These are phyloP conservation scores for Penicillium taxi DNA, from an alignment of 495 filamentous ascomycete genomes.

Conservation along the genomic window DNA sequence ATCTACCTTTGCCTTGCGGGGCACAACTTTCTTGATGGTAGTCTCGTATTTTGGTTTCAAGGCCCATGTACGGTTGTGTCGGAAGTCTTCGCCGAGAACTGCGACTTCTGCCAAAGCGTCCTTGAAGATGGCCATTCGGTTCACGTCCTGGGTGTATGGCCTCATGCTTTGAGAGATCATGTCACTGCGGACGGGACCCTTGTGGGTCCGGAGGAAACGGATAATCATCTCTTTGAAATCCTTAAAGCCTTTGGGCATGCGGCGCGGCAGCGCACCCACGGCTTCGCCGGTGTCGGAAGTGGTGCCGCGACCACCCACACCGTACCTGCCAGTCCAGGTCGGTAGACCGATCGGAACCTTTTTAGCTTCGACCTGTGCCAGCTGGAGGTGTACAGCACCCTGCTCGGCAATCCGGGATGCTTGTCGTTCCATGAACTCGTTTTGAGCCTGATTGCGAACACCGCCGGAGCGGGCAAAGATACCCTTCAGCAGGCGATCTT, in stretches of 20 bases:
- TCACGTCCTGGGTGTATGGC: slow-evolving; percentile 47
- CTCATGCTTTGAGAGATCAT: slow-evolving; percentile 75
- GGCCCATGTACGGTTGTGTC: slow-evolving; percentile 52
- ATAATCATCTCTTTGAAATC: slow-evolving; percentile 70
- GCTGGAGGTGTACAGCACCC: slow-evolving; percentile 64
- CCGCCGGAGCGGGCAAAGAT: slow-evolving; percentile 80
- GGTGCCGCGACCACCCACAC: slow-evolving; percentile 55
- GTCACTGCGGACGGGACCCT: slow-evolving; percentile 63
- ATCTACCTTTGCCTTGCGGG: too few species aligned
- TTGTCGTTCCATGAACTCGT: slow-evolving; percentile 72
- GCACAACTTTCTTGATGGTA: too few species aligned
- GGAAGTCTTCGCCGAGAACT: slow-evolving; percentile 41
- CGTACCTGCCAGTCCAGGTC: slow-evolving; percentile 87
- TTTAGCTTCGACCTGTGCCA: slow-evolving; percentile 62
- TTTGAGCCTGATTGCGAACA: slow-evolving; percentile 82
- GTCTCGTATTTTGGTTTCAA: too few species aligned
- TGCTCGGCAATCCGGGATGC: slow-evolving; percentile 61
- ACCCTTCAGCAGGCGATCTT: slow-evolving; percentile 70
- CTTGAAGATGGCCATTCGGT: slow-evolving; percentile 54
- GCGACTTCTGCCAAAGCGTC: slow-evolving; percentile 54
- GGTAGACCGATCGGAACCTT: slow-evolving; percentile 71
- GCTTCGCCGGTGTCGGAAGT: slow-evolving; percentile 27
- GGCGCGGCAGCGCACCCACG: slow-evolving; percentile 14
- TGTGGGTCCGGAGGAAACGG: slow-evolving; percentile 62
- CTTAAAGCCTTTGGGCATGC: slow-evolving; percentile 24